Evolutionary conservation across 441 rosid species (phyloP), one percentile per base, ranked within the genome.

Genomic region (Kokia cookei): DNA sequence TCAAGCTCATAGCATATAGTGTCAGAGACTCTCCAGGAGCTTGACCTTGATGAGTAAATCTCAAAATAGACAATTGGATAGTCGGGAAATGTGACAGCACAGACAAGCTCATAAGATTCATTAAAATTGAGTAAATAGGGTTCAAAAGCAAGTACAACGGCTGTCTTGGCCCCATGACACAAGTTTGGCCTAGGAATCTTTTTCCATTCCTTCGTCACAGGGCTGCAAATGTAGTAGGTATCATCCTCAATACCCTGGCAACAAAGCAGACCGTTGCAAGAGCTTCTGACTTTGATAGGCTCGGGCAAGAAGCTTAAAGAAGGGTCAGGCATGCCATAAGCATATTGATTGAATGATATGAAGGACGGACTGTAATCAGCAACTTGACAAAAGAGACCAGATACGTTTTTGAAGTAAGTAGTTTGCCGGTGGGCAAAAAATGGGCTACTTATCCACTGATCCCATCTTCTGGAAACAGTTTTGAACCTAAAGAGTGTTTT

Each of bases 31-130:
- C 90, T 82, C 92, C 89, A 88, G 29, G 88, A 72, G 71, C 60
- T 50, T 12, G 86, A 64, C 73, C 84, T 79, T 2, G 87, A 86
- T 32, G 92, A 86, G 82, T 77, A 88, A 22, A 86, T 86, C 70
- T 88, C 89, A 50, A 86, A 88, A 15, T 19, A 15, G 22, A 85
- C 42, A 35, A 58, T 17, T 2, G 62, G 54, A 45, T 26, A 2
- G 71, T 69, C 76, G 13, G 57, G 29, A 4, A 19, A 3, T 2
- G 13, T 43, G 62, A 81, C 80, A 22, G 79, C 87, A 65, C 85
- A 84, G n/a, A 82, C 79, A 22, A 84, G 74, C 82, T 82, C 82
- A 64, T 65, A 85, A 47, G 74, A 27, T 32, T 75, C 50, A 1
- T 54, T 0, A 48, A 84, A 87, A 24, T 75, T 70, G 69, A 65